Conservation (phyloP, 2,329 filamentous ascomycete genomes). For the Paracoccidioides brasiliensis region DNA sequence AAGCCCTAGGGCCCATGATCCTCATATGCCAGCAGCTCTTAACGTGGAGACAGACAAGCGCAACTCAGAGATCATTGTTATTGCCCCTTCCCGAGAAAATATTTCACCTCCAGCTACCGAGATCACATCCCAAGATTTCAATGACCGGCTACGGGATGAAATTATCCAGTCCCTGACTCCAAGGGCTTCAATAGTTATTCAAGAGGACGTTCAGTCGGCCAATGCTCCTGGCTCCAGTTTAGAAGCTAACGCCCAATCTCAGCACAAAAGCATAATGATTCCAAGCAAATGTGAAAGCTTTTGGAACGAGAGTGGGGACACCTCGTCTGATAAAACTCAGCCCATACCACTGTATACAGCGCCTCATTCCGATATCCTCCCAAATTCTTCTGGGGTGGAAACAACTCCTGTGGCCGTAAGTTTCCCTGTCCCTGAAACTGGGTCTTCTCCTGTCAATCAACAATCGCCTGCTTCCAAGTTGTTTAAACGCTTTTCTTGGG, state of each 20-base stretch:
- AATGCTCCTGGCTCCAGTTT: constrained; percentile 6
- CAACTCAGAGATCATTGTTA: not conserved
- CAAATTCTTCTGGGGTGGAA: not conserved
- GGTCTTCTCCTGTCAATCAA: not conserved
- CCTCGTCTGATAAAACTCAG: not conserved
- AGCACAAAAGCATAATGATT: constrained; percentile 19
- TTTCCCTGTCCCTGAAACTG: not conserved
- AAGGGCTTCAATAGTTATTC: not conserved
- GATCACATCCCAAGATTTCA: constrained; percentile 26
- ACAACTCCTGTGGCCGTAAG: not conserved
- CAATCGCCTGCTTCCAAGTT: constrained; percentile 16
- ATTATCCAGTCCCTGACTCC: constrained; percentile 37
- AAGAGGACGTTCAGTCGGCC: not conserved
- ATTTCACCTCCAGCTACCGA: constrained; percentile 22
- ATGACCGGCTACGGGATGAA: constrained; percentile 33
- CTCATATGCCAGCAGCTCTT: constrained; percentile 3
- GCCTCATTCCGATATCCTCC: not conserved
- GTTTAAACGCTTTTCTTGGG: constrained; percentile 34
- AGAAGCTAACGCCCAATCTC: constrained; percentile 8
- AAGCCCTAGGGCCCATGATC: constrained; percentile 22
- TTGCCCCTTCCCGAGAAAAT: constrained; percentile 19
- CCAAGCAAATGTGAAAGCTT: constrained; percentile 28
- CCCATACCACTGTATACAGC: no score
- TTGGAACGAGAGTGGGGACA: constrained; percentile 17
- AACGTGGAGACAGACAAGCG: not conserved